Conservation (phyloP, 768 basidiomycete species). For the Polyporus arcularius region DNA sequence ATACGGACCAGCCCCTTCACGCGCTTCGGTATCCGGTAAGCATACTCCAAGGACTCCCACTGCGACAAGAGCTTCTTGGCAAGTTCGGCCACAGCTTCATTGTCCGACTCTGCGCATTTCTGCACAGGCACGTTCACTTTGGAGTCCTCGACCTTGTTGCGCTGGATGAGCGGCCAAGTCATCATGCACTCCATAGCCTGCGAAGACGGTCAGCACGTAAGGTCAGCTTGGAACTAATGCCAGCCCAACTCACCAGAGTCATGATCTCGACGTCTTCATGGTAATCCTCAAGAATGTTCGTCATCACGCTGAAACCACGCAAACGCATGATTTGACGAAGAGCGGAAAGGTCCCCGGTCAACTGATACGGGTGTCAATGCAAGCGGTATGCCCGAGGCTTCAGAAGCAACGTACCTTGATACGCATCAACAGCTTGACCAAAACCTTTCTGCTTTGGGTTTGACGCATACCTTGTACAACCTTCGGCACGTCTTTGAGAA, state of each 20-base stretch:
- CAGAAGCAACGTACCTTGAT: conserved; percentile 58
- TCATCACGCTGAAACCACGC: conserved; percentile 93
- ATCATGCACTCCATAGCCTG: conserved; percentile 69
- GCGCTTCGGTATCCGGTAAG: conserved; percentile 86
- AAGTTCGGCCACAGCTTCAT: conserved; percentile 54
- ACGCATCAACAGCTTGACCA: conserved; percentile 80
- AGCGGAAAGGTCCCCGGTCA: conserved; percentile 80
- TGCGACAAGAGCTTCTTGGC: conserved; percentile 65
- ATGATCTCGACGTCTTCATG: conserved; percentile 67
- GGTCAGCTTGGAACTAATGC: neutral
- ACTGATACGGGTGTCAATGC: conserved; percentile 42
- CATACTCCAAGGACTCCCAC: conserved; percentile 78
- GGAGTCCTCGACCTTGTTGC: conserved; percentile 91
- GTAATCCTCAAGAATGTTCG: conserved; percentile 81
- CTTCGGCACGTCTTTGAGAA: conserved; percentile 82
- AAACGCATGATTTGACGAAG: conserved; percentile 86
- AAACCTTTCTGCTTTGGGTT: conserved; percentile 78
- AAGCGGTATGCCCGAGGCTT: neutral
- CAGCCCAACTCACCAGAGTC: conserved; percentile 53
- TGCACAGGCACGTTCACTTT: conserved; percentile 62
- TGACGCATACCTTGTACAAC: conserved; percentile 91
- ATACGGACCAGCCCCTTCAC: conserved; percentile 39
- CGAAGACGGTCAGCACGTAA: neutral
- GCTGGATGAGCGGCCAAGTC: conserved; percentile 78
- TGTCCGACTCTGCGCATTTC: conserved; percentile 51